Base-by-base conservation (phyloP, 1,284 basidiomycete species). In the Leccinum solheimii region DNA sequence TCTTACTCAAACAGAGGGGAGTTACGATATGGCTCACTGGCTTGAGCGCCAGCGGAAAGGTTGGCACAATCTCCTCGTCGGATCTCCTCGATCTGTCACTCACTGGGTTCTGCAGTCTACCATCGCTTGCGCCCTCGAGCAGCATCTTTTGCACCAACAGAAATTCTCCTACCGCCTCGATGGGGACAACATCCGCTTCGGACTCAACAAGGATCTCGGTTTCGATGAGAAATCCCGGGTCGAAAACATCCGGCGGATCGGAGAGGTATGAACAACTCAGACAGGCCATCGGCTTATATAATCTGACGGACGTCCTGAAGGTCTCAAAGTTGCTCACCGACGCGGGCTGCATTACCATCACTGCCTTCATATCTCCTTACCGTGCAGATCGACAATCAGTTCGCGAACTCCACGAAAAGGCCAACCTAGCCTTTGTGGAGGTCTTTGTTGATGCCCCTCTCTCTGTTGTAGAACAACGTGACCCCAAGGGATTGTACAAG, bases 341-440 rank as follows among this genome's bases (percentile, higher is more conserved):
- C 68, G 88, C 95, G 3, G 88, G 86, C 48, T 90, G 91, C 66
- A 84, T 98, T 68, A 84, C 92, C 23, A 84, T 98, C 72, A 97
- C 97, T 8, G 96, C 97, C 30, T 99, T 99, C 81, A 99, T 99
- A 78, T 98, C 96, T 7, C 97, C 97, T n/a, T 98, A 95, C 77
- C 85, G 87, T 54, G 86, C 88, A 4, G 97, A 99, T 80, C 88
- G 97, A 54, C 83, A 87, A 19, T 76, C 92, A 62, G 97, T 94
- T 27, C 87, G 97, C 58, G 81, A 89, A 66, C 82, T 99, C 48
- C 97, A 99, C 78, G 81, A 85, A 54, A 81, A 86, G 64, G 80
- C 86, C 26, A 79, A 83, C 61, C 75, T 98, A 51, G 87, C 88
- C 43, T 99, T 99, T 76, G 77, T 99, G 67, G 97, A 98, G 77